Evolutionary conservation across 352 stramenopile genomes (phyloP).

Genomic region (Phytopythium ostracodes): DNA sequence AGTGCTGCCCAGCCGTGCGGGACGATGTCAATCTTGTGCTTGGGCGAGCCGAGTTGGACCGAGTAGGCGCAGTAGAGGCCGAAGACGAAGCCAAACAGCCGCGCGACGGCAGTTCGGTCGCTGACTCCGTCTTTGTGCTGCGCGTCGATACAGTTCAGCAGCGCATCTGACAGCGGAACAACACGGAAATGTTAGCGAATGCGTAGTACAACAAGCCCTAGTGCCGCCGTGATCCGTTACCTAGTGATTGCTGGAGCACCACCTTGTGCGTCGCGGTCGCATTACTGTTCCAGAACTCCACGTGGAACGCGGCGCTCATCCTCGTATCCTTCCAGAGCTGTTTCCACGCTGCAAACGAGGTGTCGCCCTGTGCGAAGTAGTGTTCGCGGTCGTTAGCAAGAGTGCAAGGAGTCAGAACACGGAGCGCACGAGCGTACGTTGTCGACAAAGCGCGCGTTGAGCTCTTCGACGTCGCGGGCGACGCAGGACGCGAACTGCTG

Average conservation of each 20-base stretch:
- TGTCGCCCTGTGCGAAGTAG: conserved; percentile 14
- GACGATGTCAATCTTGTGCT: conserved; percentile 61
- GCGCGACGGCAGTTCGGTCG: conserved; percentile 6
- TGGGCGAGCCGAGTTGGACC: conserved; percentile 48
- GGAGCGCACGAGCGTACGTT: conserved; percentile 11
- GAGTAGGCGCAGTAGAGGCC: conserved; percentile 60
- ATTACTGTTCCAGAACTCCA: conserved; percentile 76
- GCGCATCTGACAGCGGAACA: conserved; percentile 15
- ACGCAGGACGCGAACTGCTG: conserved; percentile 37
- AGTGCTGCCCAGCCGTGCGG: conserved; percentile 39
- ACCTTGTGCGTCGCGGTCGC: conserved; percentile 48
- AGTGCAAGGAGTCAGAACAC: background rate
- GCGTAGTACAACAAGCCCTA: background rate
- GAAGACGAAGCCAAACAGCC: conserved; percentile 46
- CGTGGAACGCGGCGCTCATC: conserved; percentile 60
- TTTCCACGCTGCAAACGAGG: conserved; percentile 46
- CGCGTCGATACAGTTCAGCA: conserved; percentile 35
- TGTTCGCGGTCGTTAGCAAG: background rate
- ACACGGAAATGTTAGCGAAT: background rate
- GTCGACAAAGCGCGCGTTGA: conserved; percentile 31
- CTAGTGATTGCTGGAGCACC: conserved; percentile 49
- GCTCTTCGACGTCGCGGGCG: conserved; percentile 29
- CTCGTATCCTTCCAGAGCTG: conserved; percentile 32
- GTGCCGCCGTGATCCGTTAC: conserved; percentile 8
- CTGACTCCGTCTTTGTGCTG: conserved; percentile 21